Conservation (phyloP, 306 rosid species). For the Senna tora region DNA sequence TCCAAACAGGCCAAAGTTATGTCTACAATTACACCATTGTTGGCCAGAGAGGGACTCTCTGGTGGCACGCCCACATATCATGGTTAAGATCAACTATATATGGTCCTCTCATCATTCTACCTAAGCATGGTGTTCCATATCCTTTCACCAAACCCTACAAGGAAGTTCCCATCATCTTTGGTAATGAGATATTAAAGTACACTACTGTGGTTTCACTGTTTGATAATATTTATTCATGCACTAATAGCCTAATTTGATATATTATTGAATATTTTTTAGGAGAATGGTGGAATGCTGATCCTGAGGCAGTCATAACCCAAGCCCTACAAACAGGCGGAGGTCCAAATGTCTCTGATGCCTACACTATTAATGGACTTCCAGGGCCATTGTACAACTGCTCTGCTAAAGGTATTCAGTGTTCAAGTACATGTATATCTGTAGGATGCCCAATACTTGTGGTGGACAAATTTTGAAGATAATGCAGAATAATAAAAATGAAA, state of each 20-base stretch:
- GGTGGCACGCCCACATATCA: conserved; percentile 70
- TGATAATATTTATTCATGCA: conserved; percentile 6
- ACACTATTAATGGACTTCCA: conserved; percentile 76
- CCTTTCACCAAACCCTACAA: conserved; percentile 49
- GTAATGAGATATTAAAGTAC: conserved; percentile 15
- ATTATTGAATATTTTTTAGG: conserved; percentile 43
- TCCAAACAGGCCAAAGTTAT: conserved; percentile 65
- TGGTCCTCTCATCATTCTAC: conserved; percentile 70
- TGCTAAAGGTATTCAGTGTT: conserved; percentile 51
- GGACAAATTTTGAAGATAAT: background rate
- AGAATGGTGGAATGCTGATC: conserved; percentile 81
- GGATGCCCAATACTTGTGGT: background rate
- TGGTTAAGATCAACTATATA: conserved; percentile 75
- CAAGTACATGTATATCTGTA: background rate
- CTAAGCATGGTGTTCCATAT: conserved; percentile 55
- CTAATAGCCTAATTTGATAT: conserved; percentile 17
- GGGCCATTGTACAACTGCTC: conserved; percentile 79
- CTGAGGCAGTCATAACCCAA: conserved; percentile 67
- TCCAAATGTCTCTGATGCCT: conserved; percentile 84
- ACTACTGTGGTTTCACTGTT: background rate
- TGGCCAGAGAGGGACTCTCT: conserved; percentile 79
- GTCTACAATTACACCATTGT: conserved; percentile 71
- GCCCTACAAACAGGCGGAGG: conserved; percentile 75
- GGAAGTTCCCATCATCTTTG: conserved; percentile 55
- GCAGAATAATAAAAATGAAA: background rate